Base-by-base conservation (phyloP, 257 asterid species). In the Solanum habrochaites region DNA sequence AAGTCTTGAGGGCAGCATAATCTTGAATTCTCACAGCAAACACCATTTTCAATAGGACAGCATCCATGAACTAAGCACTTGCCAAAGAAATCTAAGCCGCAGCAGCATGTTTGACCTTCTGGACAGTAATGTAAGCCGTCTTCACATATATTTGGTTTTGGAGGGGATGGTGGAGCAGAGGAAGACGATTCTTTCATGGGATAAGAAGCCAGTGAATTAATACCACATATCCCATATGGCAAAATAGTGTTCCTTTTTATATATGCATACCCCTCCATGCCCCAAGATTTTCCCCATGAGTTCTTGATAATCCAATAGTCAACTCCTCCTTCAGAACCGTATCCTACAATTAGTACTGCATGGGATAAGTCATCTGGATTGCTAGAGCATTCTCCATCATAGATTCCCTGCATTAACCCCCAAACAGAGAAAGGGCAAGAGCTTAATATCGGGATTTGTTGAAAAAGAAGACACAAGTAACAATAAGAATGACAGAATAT, bases 291-390 rank as follows among this genome's bases (percentile, higher is more conserved):
- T 40, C 90, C 90, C 92, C 91, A 89, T 12, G 90, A 87, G 8
- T 90, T 90, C 89, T 89, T 90, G n/a, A 89, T 72, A 40, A 90
- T 89, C 91, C 92, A 87, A 72, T 90, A 90, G 49, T 89, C 90
- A 60, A 74, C 85, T 25, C 72, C 85, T 1, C 88, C 88, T 37
- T 85, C 85, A 7, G 88, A 86, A 56, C 90, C 90, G 89, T 90
- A 89, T 21, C 92, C 89, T 29, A 90, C 90, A 25, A 90, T 58
- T 20, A 90, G 16, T 23, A 89, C 85, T 25, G 89, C 91, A 77
- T 87, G 90, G 11, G 89, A 85, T 56, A 90, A 83, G 12, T 87
- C 85, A 45, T 75, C 37, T 6, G 89, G 88, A 90, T 83, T 45
- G 58, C 64, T n/a, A 18, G 91, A 90, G 88, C 92, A 90, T 11